Percentiles rank a stretch among this genome's conserved stretches.
Evolutionary conservation across 1,284 basidiomycete species (phyloP).

Genomic region (Fomitiporia mediterranea): DNA sequence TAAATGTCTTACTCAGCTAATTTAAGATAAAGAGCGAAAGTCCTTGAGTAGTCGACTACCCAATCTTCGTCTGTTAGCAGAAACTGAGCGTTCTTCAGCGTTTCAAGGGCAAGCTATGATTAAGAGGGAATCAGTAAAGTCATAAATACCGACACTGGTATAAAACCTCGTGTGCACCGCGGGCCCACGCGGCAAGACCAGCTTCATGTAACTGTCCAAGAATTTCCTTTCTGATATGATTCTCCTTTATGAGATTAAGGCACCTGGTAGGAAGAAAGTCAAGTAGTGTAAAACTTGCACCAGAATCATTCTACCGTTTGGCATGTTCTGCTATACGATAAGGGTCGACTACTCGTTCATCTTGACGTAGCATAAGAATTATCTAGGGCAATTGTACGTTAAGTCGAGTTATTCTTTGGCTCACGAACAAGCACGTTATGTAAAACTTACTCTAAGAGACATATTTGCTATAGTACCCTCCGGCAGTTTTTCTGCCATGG

Average conservation of each 20-base stretch:
- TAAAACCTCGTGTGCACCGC: conserved; percentile 65
- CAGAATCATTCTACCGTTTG: conserved; percentile 40
- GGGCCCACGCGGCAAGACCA: conserved; percentile 61
- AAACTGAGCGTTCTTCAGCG: conserved; percentile 51
- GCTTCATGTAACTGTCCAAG: conserved; percentile 58
- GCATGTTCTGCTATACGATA: conserved; percentile 67
- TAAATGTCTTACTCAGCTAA: conserved; percentile 51
- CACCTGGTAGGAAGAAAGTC: conserved; percentile 41
- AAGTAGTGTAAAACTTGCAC: neutral
- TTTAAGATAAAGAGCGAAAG: conserved; percentile 48
- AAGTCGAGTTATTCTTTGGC: neutral
- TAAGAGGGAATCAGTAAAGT: neutral
- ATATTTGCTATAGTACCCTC: conserved; percentile 55
- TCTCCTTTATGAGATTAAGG: conserved; percentile 52
- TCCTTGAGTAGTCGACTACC: conserved; percentile 42
- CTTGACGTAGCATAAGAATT: conserved; percentile 65
- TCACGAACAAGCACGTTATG: neutral
- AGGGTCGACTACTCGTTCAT: conserved; percentile 47
- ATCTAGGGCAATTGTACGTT: conserved; percentile 37
- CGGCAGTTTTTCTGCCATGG: conserved; percentile 48
- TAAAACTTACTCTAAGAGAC: conserved; percentile 51
- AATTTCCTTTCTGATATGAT: conserved; percentile 55
- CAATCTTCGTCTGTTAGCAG: conserved; percentile 52
- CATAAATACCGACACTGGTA: neutral
- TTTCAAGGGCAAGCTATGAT: conserved; percentile 51